Evolutionary conservation across 257 asterid genomes (phyloP).

Genomic region (Solanum chmielewskii): DNA sequence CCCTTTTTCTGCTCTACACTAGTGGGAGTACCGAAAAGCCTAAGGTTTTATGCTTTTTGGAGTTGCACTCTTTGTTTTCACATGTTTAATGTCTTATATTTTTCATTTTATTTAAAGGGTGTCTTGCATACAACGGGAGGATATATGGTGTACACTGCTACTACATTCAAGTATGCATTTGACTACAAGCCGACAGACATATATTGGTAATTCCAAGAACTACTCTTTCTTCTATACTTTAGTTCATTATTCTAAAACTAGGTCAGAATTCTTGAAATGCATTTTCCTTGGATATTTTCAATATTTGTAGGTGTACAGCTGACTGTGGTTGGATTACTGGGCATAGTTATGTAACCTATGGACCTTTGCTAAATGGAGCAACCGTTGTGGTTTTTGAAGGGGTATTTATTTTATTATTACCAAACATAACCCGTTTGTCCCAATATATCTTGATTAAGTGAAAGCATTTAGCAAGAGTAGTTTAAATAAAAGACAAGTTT

Average conservation of each 20-base stretch:
- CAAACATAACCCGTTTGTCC: background rate
- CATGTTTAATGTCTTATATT: conserved; percentile 11
- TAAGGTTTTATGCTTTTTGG: conserved; percentile 47
- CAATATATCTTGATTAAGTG: background rate
- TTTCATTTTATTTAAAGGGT: conserved; percentile 46
- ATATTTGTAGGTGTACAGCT: conserved; percentile 84
- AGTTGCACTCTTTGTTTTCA: conserved; percentile 5
- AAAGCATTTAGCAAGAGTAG: background rate
- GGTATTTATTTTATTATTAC: conserved; percentile 37
- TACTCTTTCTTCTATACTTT: background rate
- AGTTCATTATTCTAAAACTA: background rate
- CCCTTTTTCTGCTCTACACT: conserved; percentile 96
- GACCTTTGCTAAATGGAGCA: conserved; percentile 94
- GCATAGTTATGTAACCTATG: conserved; percentile 97
- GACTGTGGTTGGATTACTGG: conserved; percentile 99
- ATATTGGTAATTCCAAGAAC: conserved; percentile 53
- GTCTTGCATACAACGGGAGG: conserved; percentile 99
- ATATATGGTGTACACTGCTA: conserved; percentile 93
- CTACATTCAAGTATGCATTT: conserved; percentile 91
- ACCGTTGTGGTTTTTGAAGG: conserved; percentile 83
- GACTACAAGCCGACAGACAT: conserved; percentile 88
- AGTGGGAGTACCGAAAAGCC: conserved; percentile 99
- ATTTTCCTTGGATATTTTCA: background rate
- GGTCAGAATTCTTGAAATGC: conserved; percentile 10
- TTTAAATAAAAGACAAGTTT: background rate